These are phyloP conservation scores for Heliamphora exappendiculata DNA, from an alignment of 148 eudicot genomes.

Conservation along the genomic window DNA sequence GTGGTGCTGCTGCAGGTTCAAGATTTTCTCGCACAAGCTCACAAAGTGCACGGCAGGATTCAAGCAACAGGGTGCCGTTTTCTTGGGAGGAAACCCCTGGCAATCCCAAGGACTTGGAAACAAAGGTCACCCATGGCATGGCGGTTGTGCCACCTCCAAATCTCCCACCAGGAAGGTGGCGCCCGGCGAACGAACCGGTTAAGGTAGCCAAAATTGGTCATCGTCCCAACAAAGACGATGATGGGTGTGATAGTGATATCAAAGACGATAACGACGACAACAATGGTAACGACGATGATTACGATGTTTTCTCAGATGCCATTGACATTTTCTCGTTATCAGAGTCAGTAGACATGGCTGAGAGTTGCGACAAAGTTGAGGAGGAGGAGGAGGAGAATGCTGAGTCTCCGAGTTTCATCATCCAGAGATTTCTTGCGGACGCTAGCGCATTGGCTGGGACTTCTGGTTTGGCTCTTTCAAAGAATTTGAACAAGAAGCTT, in stretches of 20 bases:
- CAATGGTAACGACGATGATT: conserved; percentile 3
- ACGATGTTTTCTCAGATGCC: conserved; percentile 31
- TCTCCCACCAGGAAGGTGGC: conserved; percentile 45
- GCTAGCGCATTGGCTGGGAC: conserved; percentile 52
- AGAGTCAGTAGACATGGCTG: conserved; percentile 26
- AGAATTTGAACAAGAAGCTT: background rate
- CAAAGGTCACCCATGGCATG: background rate
- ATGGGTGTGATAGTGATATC: background rate
- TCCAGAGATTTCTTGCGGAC: conserved; percentile 60
- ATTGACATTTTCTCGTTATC: conserved; percentile 55
- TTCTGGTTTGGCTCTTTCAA: no score
- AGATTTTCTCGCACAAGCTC: conserved; percentile 12
- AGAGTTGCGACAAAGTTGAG: conserved; percentile 5
- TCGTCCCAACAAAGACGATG: no score
- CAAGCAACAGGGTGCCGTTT: conserved; percentile 43
- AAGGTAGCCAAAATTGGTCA: background rate
- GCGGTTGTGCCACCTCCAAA: conserved; percentile 42
- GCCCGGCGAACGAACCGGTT: conserved; percentile 7
- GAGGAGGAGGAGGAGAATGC: background rate
- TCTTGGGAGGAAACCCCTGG: conserved; percentile 72
- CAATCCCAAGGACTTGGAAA: conserved; percentile 36
- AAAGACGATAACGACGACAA: conserved; percentile 9
- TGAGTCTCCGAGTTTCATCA: conserved; percentile 45
- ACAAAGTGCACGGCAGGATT: conserved; percentile 17
- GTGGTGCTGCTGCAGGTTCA: conserved; percentile 1